Conservation (phyloP, 176 grass and related monocot genomes). For the Carex scoparia region DNA sequence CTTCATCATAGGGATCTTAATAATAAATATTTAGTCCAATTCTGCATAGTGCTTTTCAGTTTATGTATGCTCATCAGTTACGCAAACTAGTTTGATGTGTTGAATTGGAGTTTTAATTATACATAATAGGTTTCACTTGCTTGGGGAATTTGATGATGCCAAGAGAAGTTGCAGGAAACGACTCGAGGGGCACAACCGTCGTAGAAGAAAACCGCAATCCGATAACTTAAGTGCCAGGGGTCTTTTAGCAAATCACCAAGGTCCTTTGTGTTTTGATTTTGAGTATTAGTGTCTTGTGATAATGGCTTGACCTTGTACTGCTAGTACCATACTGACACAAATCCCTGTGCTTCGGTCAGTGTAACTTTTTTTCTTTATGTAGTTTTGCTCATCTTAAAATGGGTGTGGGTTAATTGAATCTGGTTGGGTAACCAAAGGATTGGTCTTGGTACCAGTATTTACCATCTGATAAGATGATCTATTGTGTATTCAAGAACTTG, state of each 20-base stretch:
- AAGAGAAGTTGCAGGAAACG: conserved; percentile 95
- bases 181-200: conserved; percentile 86
- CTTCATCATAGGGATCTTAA: background rate
- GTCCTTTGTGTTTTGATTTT: conserved; percentile 29
- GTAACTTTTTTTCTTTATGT: background rate
- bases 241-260: conserved; percentile 67
- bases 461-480: background rate
- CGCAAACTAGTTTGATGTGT: background rate
- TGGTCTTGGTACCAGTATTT: background rate
- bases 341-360: background rate
- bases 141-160: conserved; percentile 75
- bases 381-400: background rate
- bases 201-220: conserved; percentile 67
- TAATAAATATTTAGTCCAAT: background rate
- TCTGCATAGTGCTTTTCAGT: background rate
- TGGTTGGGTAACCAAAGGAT: background rate
- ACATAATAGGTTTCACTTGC: conserved; percentile 67
- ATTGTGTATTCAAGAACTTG: background rate
- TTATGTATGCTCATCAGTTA: background rate
- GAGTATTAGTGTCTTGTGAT: background rate
- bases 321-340: background rate
- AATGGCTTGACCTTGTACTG: background rate
- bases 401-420: background rate
- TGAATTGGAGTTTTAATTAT: background rate
- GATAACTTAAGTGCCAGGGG: conserved; percentile 50